Conservation (phyloP, 306 rosid species). For the Cicer bijugum region DNA sequence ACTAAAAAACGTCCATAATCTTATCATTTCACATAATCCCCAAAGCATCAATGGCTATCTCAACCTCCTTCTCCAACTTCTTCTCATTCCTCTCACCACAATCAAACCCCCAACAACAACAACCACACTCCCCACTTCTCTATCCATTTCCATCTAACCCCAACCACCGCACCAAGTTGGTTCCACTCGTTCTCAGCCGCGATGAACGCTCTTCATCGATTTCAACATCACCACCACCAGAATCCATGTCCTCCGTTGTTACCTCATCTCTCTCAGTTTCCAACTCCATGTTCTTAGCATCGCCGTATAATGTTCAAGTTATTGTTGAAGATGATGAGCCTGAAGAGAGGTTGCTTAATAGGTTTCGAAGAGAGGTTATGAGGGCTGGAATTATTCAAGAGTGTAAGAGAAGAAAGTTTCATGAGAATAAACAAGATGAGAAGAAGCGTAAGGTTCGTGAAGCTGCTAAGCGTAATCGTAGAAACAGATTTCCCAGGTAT, state of each 20-base stretch:
- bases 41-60: slow-evolving; percentile 39
- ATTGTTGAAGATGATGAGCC: slow-evolving; percentile 76
- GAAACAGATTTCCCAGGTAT: slow-evolving; percentile 30
- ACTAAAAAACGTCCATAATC: background rate
- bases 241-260: slow-evolving; percentile 51
- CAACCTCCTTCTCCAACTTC: slow-evolving; percentile 43
- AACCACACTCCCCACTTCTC: slow-evolving; percentile 31
- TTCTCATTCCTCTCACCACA: slow-evolving; percentile 35
- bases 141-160: slow-evolving; percentile 38
- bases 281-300: slow-evolving; percentile 55
- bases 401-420: slow-evolving; percentile 65
- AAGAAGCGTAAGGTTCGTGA: slow-evolving; percentile 79
- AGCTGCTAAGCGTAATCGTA: slow-evolving; percentile 82
- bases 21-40: slow-evolving; percentile 21
- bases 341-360: slow-evolving; percentile 71
- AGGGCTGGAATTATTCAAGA: slow-evolving; percentile 82
- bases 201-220: slow-evolving; percentile 26
- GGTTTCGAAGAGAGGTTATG: slow-evolving; percentile 84
- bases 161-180: background rate
- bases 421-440: slow-evolving; percentile 74
- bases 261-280: slow-evolving; percentile 61
- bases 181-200: background rate
- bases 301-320: slow-evolving; percentile 73
- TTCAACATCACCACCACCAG: slow-evolving; percentile 7
- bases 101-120: slow-evolving; percentile 47